Evolutionary conservation across 106 monocot genomes (phyloP), one percentile per base, ranked within the genome.

Genomic region (Cymbidium sinense): DNA sequence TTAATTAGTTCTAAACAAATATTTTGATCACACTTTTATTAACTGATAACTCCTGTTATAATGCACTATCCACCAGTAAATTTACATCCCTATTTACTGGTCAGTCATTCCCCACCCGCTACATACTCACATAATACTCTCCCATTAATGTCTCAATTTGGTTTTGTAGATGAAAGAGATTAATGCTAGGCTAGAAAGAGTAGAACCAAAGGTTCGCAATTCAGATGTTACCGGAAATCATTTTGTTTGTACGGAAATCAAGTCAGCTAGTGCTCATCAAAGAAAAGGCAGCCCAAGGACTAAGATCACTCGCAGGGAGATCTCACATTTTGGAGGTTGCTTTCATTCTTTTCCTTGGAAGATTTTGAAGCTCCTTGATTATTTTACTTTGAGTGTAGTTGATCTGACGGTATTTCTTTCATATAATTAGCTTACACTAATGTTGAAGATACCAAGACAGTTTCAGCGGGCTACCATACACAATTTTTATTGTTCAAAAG

Each of bases 101-200:
- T n/a, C n/a, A n/a, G n/a, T n/a, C n/a, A n/a, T n/a, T n/a, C n/a
- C n/a, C n/a, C n/a, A n/a, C n/a, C n/a, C n/a, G n/a, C n/a, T n/a
- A n/a, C n/a, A n/a, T n/a, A n/a, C n/a, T n/a, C n/a, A n/a, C n/a
- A n/a, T n/a, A n/a, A n/a, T n/a, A n/a, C 37, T 39, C 7, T 7
- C 37, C 37, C 37, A 4, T 39, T 39, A 39, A 39, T 39, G 37
- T 39, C 37, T 39, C 28, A 25, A 25, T 4, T 70, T 31, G 20
- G 70, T 34, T 70, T 70, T 70, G 31, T 86, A 99, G 99, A 82
- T 99, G 80, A 99, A 94, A 82, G 99, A 99, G 52, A 99, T 99
- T 30, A 91, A 89, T 87, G 71, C 82, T 44, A 88, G 99, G 70
- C 54, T 99, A 64, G 94, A 90, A 75, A 88, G 75, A 79, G 81